phyloP scores from a whole-genome alignment of 23 red algal genomes.

The Gracilaria caudata region DNA sequence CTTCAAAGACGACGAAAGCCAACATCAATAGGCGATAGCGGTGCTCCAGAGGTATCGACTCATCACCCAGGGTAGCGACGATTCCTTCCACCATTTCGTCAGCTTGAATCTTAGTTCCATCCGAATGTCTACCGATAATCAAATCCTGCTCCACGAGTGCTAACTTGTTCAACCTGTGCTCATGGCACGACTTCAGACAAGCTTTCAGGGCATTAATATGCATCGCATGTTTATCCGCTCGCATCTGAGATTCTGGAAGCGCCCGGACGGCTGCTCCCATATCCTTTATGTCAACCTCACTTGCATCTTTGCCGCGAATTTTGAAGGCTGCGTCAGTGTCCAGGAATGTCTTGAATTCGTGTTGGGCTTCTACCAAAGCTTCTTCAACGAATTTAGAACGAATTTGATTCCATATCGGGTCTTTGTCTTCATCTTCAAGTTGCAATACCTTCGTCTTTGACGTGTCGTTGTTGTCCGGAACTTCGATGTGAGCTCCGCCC shows the following conservation, averaged over 20 bases:
- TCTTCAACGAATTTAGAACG: constrained; percentile 77
- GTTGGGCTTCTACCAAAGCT: constrained; percentile 65
- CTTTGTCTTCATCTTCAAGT: constrained; percentile 82
- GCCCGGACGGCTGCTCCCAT: constrained; percentile 85
- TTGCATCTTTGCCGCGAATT: constrained; percentile 66
- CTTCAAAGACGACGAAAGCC: constrained; percentile 57
- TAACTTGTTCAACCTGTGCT: constrained; percentile 48
- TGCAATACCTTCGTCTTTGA: constrained; percentile 54
- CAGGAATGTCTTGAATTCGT: constrained; percentile 68
- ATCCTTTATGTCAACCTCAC: constrained; percentile 76
- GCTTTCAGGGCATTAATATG: constrained; percentile 66
- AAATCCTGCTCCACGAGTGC: constrained; percentile 90
- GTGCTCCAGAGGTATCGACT: constrained; percentile 48
- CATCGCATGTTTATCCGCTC: constrained; percentile 76
- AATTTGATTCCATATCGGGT: constrained; percentile 63
- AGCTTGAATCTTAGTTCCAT: constrained; percentile 59
- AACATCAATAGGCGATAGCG: constrained; percentile 63
- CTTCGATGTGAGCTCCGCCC: constrained; percentile 72
- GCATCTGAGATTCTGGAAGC: constrained; percentile 82
- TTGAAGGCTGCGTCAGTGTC: constrained; percentile 77
- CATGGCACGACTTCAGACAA: constrained; percentile 57
- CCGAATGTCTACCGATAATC: constrained; percentile 57
- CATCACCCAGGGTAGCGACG: constrained; percentile 30
- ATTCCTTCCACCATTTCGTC: constrained; percentile 63
- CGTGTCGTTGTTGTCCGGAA: constrained; percentile 52